phyloP scores from a whole-genome alignment of 129 eudicot species.

The Centella asiatica region DNA sequence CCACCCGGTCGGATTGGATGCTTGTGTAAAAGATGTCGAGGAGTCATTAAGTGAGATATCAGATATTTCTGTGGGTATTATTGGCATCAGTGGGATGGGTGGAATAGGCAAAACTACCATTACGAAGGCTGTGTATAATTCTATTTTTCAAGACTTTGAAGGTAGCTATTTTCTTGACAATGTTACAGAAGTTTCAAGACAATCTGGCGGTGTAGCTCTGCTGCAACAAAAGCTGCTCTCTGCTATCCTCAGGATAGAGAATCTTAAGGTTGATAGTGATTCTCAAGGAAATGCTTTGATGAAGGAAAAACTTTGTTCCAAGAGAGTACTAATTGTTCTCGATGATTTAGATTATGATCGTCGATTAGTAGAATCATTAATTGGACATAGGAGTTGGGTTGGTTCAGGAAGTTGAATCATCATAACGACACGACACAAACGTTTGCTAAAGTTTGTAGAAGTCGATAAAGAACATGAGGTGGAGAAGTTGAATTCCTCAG shows the following conservation, averaged over 20 bases:
- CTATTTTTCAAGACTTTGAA: slow-evolving; percentile 17
- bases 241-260: neutral
- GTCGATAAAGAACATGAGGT: slow-evolving; percentile 13
- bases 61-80: slow-evolving; percentile 16
- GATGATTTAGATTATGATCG: too few relatives aligned
- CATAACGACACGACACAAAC: slow-evolving; percentile 7
- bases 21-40: slow-evolving; percentile 23
- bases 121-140: slow-evolving; percentile 22
- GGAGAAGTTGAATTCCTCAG: slow-evolving; percentile 3
- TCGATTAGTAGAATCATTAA: too few relatives aligned
- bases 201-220: slow-evolving; percentile 20
- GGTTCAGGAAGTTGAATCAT: too few relatives aligned
- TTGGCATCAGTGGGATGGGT: slow-evolving; percentile 33
- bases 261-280: neutral
- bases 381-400: too few relatives aligned
- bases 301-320: neutral
- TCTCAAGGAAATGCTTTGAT: neutral
- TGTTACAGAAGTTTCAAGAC: too few relatives aligned
- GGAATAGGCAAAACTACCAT: slow-evolving; percentile 33
- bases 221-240: slow-evolving; percentile 26
- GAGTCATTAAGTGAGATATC: slow-evolving; percentile 15
- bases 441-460: slow-evolving; percentile 11
- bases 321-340: too few relatives aligned
- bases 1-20: slow-evolving; percentile 19
- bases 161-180: too few relatives aligned